Base-by-base conservation (phyloP, 2,329 filamentous ascomycete genomes). In the Hawksworthiomyces lignivorus region DNA sequence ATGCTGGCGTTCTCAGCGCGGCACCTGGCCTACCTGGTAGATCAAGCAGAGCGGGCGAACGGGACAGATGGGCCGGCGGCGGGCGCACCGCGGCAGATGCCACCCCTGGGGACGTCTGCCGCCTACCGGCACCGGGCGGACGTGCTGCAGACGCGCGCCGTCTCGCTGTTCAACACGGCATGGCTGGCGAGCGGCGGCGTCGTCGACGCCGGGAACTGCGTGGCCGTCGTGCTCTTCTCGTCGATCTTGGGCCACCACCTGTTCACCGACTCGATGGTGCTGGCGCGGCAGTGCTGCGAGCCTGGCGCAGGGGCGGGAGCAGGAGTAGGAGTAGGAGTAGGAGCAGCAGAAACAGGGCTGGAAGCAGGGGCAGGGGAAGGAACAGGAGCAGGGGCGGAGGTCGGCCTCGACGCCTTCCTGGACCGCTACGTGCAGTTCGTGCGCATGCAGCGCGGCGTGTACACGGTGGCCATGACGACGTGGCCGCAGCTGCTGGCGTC, bases 1-100 rank as follows among this genome's bases (percentile, higher is more conserved):
- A 39, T 65, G 9, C 54, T 65, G 14, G 59, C 61, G 20, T 57
- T 62, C 29, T 61, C 61, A 12, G 56, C 63, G 3, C 54, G 57
- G 3, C 61, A 62, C 38, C 48, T 63, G 2, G 54, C 58, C 2
- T 50, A 44, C 27, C n/a, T 59, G 4, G n/a, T n/a, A n/a, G n/a
- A n/a, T n/a, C 44, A 52, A 6, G 55, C 55, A 4, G 48, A 51
- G n/a, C 45, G 41, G 7, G 44, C 54, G 1, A n/a, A n/a, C n/a
- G n/a, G n/a, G n/a, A n/a, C n/a, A n/a, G n/a, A n/a, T n/a, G n/a
- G n/a, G n/a, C n/a, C n/a, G n/a, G n/a, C n/a, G n/a, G n/a, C n/a
- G n/a, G n/a, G n/a, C n/a, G n/a, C n/a, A n/a, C n/a, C n/a, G n/a
- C n/a, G n/a, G n/a, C n/a, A n/a, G n/a, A n/a, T n/a, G n/a, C n/a